Percentiles rank a stretch among this genome's conserved stretches.
These are phyloP conservation scores for Helicocarpus griseus DNA, from an alignment of 2,329 filamentous ascomycete species.

Conservation along the genomic window DNA sequence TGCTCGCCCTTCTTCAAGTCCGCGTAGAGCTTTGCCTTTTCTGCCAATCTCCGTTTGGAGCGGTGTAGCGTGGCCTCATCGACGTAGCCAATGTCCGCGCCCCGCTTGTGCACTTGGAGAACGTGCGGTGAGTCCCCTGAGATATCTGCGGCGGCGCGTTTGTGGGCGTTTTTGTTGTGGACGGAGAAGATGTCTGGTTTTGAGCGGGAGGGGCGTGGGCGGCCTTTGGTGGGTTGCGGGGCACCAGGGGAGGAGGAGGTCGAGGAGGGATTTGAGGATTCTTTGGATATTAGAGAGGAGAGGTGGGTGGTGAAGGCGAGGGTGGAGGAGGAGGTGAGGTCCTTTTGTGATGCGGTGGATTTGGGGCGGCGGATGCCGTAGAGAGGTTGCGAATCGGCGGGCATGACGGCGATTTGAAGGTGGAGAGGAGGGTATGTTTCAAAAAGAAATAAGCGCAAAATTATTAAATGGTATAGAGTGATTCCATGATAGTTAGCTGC, in stretches of 20 bases:
- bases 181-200: constrained; percentile 62
- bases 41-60: constrained; percentile 72
- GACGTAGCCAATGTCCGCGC: constrained; percentile 50
- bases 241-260: constrained; percentile 29
- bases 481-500: not conserved
- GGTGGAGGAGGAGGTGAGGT: constrained; percentile 59
- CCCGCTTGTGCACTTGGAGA: constrained; percentile 52
- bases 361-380: constrained; percentile 69
- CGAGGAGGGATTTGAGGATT: constrained; percentile 14
- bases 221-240: constrained; percentile 30
- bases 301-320: constrained; percentile 85
- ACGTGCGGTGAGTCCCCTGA: constrained; percentile 44
- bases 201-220: constrained; percentile 35
- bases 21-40: constrained; percentile 80
- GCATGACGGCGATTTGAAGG: not conserved
- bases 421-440: not conserved
- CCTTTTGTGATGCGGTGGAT: constrained; percentile 48
- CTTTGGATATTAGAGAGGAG: constrained; percentile 62
- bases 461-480: not conserved
- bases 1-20: constrained; percentile 87
- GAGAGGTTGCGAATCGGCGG: constrained; percentile 32
- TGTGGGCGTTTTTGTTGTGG: constrained; percentile 54
- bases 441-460: too few relatives aligned
- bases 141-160: constrained; percentile 52
- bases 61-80: constrained; percentile 52